Conservation (phyloP, 73 alveolate species). For the Symbiodinium natans region DNA sequence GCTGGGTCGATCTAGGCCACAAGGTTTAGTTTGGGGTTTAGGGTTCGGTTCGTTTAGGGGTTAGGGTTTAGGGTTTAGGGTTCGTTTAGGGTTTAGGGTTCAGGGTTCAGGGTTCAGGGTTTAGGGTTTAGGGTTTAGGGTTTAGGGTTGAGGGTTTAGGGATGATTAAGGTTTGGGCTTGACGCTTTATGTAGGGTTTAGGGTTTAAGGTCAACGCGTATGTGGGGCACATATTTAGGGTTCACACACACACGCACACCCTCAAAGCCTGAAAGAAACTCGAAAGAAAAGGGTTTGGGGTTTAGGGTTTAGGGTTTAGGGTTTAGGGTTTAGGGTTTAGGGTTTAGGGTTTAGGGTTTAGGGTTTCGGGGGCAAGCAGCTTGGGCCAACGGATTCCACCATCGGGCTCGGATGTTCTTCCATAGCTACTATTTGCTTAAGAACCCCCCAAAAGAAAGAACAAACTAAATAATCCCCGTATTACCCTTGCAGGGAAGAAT, state of each 20-base stretch:
- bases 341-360: no score
- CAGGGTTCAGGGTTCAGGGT: background rate
- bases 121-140: no score
- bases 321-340: background rate
- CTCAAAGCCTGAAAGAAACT: no score
- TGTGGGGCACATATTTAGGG: no score
- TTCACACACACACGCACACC: no score
- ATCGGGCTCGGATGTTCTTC: background rate
- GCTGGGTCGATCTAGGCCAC: background rate
- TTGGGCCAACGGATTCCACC: background rate
- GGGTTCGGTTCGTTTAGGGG: no score
- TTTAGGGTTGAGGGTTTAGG: background rate
- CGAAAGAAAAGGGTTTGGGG: background rate
- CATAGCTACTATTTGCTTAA: background rate
- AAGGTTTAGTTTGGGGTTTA: background rate
- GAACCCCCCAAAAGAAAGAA: no score
- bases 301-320: background rate
- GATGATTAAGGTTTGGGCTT: background rate
- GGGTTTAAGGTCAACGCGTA: background rate
- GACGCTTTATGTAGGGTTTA: background rate
- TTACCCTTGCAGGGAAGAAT: no score
- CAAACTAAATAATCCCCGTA: no score
- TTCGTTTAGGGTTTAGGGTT: background rate
- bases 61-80: no score
- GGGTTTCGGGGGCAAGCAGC: no score